Conservation (phyloP, 768 basidiomycete genomes). For the Rhodotorula graminis region DNA sequence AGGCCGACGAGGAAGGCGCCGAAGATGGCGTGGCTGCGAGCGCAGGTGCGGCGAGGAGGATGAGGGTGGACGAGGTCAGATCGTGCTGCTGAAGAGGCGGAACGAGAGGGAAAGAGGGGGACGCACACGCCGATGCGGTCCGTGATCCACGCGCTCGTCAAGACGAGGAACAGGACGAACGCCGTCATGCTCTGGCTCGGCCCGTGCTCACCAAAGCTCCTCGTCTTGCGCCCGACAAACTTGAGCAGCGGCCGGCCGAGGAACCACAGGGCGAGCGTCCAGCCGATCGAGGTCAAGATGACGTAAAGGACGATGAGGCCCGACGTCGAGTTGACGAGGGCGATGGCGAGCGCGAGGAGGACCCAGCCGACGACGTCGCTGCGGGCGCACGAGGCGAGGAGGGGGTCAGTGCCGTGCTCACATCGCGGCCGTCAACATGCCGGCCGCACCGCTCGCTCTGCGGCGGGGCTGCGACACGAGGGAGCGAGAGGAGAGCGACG, state of each 20-base stretch:
- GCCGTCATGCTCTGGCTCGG: slow-evolving; percentile 56
- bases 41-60: too few species aligned
- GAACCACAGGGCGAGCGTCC: slow-evolving; percentile 36
- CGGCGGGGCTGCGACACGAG: too few species aligned
- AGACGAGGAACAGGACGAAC: slow-evolving; percentile 68
- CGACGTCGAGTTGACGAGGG: slow-evolving; percentile 69
- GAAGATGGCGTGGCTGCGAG: slow-evolving; percentile 56
- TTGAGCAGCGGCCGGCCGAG: slow-evolving; percentile 49
- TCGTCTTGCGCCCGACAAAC: slow-evolving; percentile 64
- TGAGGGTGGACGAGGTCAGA: too few species aligned
- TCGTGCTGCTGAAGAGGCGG: too few species aligned
- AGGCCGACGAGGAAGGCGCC: slow-evolving; percentile 72
- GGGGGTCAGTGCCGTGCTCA: too few species aligned
- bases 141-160: slow-evolving; percentile 75
- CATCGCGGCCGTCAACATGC: not conserved
- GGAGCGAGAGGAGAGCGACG: not conserved
- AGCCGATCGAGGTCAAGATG: slow-evolving; percentile 61
- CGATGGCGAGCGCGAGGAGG: slow-evolving; percentile 74
- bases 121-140: slow-evolving; percentile 69
- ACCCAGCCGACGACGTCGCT: slow-evolving; percentile 69
- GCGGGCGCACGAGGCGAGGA: slow-evolving; percentile 41
- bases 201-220: slow-evolving; percentile 65
- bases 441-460: too few species aligned
- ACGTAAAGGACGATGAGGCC: slow-evolving; percentile 77
- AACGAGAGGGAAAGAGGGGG: not conserved